Evolutionary conservation across 441 rosid species (phyloP).

Genomic region (Aleurites moluccanus): DNA sequence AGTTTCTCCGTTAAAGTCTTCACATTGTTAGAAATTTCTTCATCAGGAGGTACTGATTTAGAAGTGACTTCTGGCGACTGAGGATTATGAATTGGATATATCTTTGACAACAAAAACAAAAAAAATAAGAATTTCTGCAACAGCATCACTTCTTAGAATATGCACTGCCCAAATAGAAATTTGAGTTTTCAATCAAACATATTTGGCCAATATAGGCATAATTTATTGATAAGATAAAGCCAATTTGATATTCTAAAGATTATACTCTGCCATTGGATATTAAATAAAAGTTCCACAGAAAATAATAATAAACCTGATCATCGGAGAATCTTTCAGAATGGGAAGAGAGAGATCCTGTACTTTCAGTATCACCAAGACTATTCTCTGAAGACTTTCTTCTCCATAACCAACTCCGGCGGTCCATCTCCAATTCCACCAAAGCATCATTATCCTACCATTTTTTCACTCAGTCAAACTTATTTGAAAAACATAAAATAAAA

Average conservation of each 20-base stretch:
- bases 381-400: conserved; percentile 63
- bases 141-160: not conserved
- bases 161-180: not conserved
- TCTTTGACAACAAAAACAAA: conserved; percentile 31
- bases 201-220: not conserved
- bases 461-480: not conserved
- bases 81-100: conserved; percentile 41
- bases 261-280: no score
- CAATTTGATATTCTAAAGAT: no score
- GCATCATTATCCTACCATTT: not conserved
- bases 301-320: no score
- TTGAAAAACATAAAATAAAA: not conserved
- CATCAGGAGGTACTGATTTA: conserved; percentile 47
- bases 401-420: conserved; percentile 89
- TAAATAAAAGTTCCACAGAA: no score
- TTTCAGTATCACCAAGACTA: conserved; percentile 75
- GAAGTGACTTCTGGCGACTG: conserved; percentile 59
- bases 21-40: conserved; percentile 51
- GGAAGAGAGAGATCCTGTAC: conserved; percentile 72
- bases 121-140: conserved; percentile 26
- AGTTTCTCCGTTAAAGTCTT: conserved; percentile 61
- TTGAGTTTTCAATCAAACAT: not conserved
- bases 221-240: no score
- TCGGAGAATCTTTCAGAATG: conserved; percentile 76
- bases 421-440: conserved; percentile 51